Evolutionary conservation across 108 stramenopile species (phyloP).

Genomic region (Schizochytrium sp.): DNA sequence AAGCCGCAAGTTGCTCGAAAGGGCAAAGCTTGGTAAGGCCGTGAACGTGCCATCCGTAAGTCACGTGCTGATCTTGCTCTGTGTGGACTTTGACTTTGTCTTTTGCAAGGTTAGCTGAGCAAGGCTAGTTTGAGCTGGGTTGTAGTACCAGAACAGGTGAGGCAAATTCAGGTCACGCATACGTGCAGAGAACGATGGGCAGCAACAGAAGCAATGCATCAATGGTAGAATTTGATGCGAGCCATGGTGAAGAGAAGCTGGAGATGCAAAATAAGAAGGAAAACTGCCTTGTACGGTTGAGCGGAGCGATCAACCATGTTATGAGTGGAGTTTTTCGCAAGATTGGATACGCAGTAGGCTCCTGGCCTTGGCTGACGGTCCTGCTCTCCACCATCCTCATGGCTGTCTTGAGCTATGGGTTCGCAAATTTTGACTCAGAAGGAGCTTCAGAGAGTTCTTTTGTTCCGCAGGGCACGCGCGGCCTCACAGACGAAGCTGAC

Average conservation of each 20-base stretch:
- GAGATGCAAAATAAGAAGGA: background rate
- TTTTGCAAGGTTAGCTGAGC: no score
- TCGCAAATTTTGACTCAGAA: background rate
- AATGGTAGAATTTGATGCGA: background rate
- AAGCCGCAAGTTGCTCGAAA: no score
- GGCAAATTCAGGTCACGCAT: no score
- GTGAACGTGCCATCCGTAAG: no score
- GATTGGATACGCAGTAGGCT: slow-evolving; percentile 5
- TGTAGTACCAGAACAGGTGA: no score
- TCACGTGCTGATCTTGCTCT: no score
- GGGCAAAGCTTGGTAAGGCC: no score
- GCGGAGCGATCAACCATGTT: background rate
- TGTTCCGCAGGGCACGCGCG: slow-evolving; percentile 19
- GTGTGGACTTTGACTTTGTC: no score
- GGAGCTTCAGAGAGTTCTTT: background rate
- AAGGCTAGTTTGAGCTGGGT: no score
- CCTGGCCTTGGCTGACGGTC: slow-evolving; percentile 1
- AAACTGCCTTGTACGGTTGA: background rate
- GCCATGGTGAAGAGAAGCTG: background rate
- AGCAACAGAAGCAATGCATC: background rate
- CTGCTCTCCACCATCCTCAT: background rate
- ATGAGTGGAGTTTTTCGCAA: background rate
- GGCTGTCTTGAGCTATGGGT: slow-evolving; percentile 9
- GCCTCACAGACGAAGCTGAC: background rate
- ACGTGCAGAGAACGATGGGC: background rate